These are phyloP conservation scores for Onygenales sp. DNA, from an alignment of 2,329 filamentous ascomycete species.

Conservation along the genomic window DNA sequence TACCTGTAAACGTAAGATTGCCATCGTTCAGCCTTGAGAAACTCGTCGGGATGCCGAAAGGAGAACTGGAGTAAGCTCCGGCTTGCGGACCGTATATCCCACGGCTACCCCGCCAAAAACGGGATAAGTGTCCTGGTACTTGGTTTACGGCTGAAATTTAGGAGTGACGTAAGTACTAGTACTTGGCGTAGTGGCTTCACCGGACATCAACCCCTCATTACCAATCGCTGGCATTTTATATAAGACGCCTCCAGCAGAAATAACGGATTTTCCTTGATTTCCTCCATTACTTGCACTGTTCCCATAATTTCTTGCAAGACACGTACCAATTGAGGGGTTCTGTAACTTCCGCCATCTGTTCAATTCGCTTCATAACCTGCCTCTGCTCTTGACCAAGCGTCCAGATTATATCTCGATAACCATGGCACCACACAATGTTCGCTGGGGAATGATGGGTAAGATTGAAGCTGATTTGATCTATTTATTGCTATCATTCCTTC, in stretches of 20 bases:
- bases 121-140: not conserved
- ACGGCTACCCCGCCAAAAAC: not conserved
- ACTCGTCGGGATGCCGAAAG: not conserved
- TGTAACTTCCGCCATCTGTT: not conserved
- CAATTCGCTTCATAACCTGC: not conserved
- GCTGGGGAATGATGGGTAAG: slow-evolving; percentile 37
- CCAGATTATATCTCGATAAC: slow-evolving; percentile 3
- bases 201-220: not conserved
- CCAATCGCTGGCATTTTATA: not conserved
- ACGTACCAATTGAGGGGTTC: not conserved
- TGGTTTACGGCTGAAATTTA: not conserved
- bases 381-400: not conserved
- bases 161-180: not conserved
- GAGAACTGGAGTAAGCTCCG: not conserved
- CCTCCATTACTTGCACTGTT: not conserved
- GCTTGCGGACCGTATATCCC: not conserved
- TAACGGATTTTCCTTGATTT: no score
- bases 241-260: not conserved
- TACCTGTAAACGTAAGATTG: no score
- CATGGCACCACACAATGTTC: slow-evolving; percentile 27
- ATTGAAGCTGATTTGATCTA: not conserved
- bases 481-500: not conserved
- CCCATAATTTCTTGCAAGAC: not conserved
- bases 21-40: no score
- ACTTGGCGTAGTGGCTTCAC: not conserved